Percentiles rank a stretch among this genome's conserved stretches.
phyloP scores from a whole-genome alignment of 2,329 filamentous ascomycete genomes.

The Ophiostoma australiae region DNA sequence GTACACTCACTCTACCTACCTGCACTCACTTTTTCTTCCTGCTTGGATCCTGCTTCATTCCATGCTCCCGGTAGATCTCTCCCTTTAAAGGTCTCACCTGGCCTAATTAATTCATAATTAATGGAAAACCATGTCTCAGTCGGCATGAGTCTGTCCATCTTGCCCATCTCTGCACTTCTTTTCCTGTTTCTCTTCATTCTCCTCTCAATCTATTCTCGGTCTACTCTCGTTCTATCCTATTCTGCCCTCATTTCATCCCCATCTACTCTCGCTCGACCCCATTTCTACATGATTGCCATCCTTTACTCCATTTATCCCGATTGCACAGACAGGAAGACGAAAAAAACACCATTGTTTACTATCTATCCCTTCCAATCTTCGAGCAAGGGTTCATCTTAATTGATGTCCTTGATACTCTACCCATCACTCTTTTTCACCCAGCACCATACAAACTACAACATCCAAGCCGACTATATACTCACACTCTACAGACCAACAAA shows the following conservation, averaged over 20 bases:
- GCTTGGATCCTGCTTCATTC: neutral
- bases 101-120: neutral
- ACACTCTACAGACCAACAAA: neutral
- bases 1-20: no score
- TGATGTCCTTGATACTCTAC: neutral
- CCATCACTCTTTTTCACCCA: neutral
- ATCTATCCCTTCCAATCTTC: neutral
- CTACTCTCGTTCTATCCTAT: neutral
- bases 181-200: neutral
- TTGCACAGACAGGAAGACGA: neutral
- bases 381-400: neutral
- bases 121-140: slow-evolving; percentile 9
- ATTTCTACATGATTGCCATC: neutral
- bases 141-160: neutral
- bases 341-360: neutral
- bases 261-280: neutral
- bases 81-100: slow-evolving; percentile 12
- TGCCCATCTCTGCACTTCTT: neutral
- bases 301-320: neutral
- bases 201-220: neutral
- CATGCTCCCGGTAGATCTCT: slow-evolving; percentile 5
- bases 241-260: neutral
- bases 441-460: neutral
- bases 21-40: neutral
- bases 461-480: neutral